Evolutionary conservation across 768 basidiomycete species (phyloP), one percentile per base, ranked within the genome.

Genomic region (Auriscalpium vulgare): DNA sequence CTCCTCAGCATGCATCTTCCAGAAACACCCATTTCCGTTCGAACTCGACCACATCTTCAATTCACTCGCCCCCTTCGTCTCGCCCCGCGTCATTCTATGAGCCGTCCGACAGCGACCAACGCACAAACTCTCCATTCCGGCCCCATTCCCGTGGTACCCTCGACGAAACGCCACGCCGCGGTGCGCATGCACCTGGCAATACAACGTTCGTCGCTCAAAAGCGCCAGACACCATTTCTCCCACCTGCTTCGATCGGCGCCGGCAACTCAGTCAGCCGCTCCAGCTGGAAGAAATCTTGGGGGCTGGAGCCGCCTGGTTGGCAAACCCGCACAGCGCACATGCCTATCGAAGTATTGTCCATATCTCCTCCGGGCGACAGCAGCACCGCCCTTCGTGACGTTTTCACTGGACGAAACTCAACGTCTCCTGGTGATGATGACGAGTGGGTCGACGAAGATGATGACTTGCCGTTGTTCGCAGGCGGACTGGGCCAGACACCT

Each of bases 381-480:
- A 61, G 72, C 1, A 68, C 70, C 14, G 74, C 57, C 16, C 78
- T 93, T 29, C 77, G 90, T 40, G 90, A 93, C 61, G 90, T 93
- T 29, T 91, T 93, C 58, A 82, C 85, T n/a, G 83, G 86, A 16
- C 68, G 86, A 58, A 78, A 75, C 58, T 79, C 85, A 43, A 59
- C 80, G 45, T 80, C 63, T 62, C 67, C 78, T 51, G 86, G 87
- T 8, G 91, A 91, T 63, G 90, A 92, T 62, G 85, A 84, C 47
- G 89, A 91, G 60, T 92, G 90, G 90, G 85, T 90, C 13, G 91
- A 92, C 63, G 88, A 91, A 62, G 90, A 93, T 44, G 90, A 91
- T 8, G 88, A 91, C 62, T 69, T 70, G 17, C 72, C 83, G 8
- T 78, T 77, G 3, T 91, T 89, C 71, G 85, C 82, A 13, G 89